Conservation (phyloP, 1,284 basidiomycete species). For the Tetrapyrgos nigripes region DNA sequence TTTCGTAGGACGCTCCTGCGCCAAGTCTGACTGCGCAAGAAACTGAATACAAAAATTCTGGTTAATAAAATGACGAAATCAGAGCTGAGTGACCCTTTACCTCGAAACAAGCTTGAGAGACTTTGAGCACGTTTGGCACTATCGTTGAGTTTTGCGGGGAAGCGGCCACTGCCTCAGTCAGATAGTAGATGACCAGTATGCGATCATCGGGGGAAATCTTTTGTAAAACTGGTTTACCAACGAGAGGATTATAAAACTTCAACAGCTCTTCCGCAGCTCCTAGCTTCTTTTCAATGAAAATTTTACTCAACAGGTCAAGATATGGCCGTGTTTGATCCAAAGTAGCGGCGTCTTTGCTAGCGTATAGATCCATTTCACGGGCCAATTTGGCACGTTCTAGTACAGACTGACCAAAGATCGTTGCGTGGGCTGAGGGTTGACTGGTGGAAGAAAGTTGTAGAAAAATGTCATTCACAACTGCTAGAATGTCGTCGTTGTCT, state of each 20-base stretch:
- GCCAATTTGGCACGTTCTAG: constrained; percentile 44
- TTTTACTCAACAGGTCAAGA: constrained; percentile 52
- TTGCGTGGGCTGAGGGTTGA: constrained; percentile 40
- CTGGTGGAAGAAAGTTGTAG: constrained; percentile 54
- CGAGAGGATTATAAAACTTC: constrained; percentile 54
- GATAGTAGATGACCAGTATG: constrained; percentile 48
- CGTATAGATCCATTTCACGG: constrained; percentile 43
- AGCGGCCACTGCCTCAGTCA: constrained; percentile 43
- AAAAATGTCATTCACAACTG: constrained; percentile 61
- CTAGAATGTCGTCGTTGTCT: constrained; percentile 43
- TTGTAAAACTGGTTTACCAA: constrained; percentile 54
- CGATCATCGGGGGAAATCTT: constrained; percentile 50
- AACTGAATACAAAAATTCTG: constrained; percentile 28
- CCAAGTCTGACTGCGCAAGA: constrained; percentile 38
- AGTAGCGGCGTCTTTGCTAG: constrained; percentile 30
- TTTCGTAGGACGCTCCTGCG: constrained; percentile 39
- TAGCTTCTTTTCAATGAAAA: constrained; percentile 49
- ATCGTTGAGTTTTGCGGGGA: constrained; percentile 26
- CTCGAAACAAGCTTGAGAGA: constrained; percentile 54
- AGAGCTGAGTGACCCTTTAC: constrained; percentile 39
- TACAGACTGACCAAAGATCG: constrained; percentile 51
- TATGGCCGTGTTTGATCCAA: constrained; percentile 48
- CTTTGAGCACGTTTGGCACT: constrained; percentile 48
- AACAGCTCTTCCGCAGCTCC: constrained; percentile 53
- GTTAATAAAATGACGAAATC: not conserved